A percentile compares a stretch with the other conserved stretches of the same genome.
These are phyloP conservation scores for Colletotrichum sp. DNA, from an alignment of 2,329 filamentous ascomycete genomes.

Conservation along the genomic window DNA sequence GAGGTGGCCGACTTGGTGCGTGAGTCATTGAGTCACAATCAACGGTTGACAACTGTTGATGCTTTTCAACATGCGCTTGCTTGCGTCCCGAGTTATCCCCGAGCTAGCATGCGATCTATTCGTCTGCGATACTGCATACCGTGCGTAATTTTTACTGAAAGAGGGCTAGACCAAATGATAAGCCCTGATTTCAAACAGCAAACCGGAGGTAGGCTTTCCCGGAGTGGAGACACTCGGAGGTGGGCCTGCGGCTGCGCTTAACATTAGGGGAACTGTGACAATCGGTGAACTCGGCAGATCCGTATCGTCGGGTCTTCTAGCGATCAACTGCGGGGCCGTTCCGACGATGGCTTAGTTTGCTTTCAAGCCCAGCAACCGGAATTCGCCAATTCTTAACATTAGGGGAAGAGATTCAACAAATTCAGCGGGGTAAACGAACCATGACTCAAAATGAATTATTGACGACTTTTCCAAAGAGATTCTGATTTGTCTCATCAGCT, in stretches of 20 bases:
- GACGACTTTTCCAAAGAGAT: background rate
- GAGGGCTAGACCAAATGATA: background rate
- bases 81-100: background rate
- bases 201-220: background rate
- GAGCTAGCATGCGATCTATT: background rate
- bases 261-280: background rate
- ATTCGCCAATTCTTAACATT: conserved; percentile 13
- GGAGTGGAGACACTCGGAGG: background rate
- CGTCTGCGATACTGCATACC: background rate
- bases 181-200: background rate
- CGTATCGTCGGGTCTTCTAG: conserved; percentile 8
- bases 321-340: conserved; percentile 6
- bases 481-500: background rate
- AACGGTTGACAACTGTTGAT: background rate
- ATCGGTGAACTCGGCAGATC: background rate
- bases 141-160: background rate
- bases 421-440: background rate
- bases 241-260: background rate
- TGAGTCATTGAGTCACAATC: background rate
- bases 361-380: background rate
- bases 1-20: background rate
- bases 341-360: background rate
- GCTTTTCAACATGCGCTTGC: background rate
- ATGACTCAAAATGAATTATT: background rate
- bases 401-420: background rate